Base-by-base conservation (phyloP, 225 moss, liverwort and hornwort genomes). In the Straminergon stramineum region DNA sequence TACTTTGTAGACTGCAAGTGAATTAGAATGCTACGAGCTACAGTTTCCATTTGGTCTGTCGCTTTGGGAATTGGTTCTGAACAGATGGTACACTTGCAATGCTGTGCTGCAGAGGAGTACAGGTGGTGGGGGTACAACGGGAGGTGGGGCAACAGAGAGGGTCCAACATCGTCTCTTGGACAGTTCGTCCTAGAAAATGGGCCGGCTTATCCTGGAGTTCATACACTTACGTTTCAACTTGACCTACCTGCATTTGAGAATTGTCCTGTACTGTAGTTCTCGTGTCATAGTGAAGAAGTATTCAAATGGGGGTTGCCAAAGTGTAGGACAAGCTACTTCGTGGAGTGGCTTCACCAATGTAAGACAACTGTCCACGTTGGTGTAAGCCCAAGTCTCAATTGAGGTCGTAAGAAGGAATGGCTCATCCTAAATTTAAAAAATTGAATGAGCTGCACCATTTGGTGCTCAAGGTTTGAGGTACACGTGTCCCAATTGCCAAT, bases 91-190 rank as follows among this genome's bases (percentile, higher is more conserved):
- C 85, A 66, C 53, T 86, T 75, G 81, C 56, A 48, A 80, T 71
- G 66, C n/a, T 88, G 84, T 55, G n/a, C 37, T 84, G 55, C 22
- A 91, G 91, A 85, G 52, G 9, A 76, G 4, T 91, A 89, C 82
- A 86, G 53, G 69, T 91, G 85, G 89, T 91, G 91, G 89, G 82
- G 69, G 37, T 91, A 76, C 89, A 91, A 89, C 69, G 91, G 91
- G 77, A 91, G 89, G 82, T 91, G 89, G 91, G 89, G 91, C 86
- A 91, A 91, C 62, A 89, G 82, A 52, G 60, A 89, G 82, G 91
- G 91, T 41, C 89, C 68, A 76, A 89, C 86, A 69, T 60, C 61
- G 52, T 21, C 17, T 61, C 17, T 86, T 35, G 89, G 89, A 51
- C 85, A 82, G 75, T 85, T 82, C 73, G 28, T 89, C 77, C 77